Base-by-base conservation (phyloP, 768 basidiomycete species). In the Auriscalpium vulgare region DNA sequence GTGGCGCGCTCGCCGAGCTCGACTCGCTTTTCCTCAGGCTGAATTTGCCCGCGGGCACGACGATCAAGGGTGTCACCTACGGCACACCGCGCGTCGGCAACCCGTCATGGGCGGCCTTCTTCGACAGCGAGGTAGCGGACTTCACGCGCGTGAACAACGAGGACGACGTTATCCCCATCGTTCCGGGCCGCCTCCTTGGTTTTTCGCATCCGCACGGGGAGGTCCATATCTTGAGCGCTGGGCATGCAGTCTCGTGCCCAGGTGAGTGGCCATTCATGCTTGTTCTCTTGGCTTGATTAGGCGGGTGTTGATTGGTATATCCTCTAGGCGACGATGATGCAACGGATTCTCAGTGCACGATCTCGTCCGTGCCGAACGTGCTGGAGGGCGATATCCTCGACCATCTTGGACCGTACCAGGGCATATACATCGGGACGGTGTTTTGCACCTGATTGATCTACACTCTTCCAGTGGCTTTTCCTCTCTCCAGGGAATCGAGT, bases 401-500 rank as follows among this genome's bases (percentile, higher is more conserved):
- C 62, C 86, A 88, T 67, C 66, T 84, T 50, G 84, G 84, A 58
- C 74, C 77, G 1, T 79, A 77, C 62, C 68, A 82, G 52, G 82
- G 83, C 19, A 76, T 83, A 49, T 74, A 65, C 57, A 78, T 85
- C 37, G 83, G 83, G 45, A 78, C 79, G 5, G 70, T 76, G 19
- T 79, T 68, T 64, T 69, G 66, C 49, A 63, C 55, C 17, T 49
- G 29, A 29, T 29, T 2, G 29, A 29, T 29, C 29, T 29, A 29
- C 29, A 29, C 29, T 29, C 7, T 29, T 29, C 29, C 29, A 29
- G 29, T 2, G 5, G 29, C 7, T 29, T 29, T 29, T 29, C 4
- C 7, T 29, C 2, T 29, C 29, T 29, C 4, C 29, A 4, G 29
- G 29, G 29, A 21, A 29, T 29, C 29, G 4, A 29, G 29, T 29